Evolutionary conservation across 192 early-diverging fungal species (phyloP).

Genomic region (Coemansia sp.): DNA sequence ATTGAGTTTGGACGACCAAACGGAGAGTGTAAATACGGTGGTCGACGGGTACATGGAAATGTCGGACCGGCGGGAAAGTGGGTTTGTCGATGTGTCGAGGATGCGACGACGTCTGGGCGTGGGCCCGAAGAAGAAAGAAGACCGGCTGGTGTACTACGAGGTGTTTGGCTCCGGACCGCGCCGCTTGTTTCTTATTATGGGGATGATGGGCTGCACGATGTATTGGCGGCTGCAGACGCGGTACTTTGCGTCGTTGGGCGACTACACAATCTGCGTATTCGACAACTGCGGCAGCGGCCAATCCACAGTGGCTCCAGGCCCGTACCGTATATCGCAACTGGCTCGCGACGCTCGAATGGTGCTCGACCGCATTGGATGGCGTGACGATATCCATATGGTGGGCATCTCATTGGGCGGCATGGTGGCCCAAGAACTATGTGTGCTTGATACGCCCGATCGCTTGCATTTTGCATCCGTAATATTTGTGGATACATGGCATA

Average conservation of each 20-base stretch:
- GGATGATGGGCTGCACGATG: conserved; percentile 46
- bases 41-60: conserved; percentile 29
- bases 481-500: conserved; percentile 53
- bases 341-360: conserved; percentile 71
- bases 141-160: conserved; percentile 71
- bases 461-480: conserved; percentile 30
- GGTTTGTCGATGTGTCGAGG: conserved; percentile 23
- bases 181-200: conserved; percentile 76
- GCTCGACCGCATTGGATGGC: conserved; percentile 76
- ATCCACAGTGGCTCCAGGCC: conserved; percentile 28
- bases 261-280: conserved; percentile 74
- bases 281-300: conserved; percentile 83
- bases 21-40: background rate
- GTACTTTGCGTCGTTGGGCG: conserved; percentile 63
- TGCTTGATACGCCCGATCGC: conserved; percentile 16
- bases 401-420: conserved; percentile 87
- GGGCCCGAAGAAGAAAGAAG: conserved; percentile 9
- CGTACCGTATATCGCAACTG: conserved; percentile 69
- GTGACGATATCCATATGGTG: conserved; percentile 65
- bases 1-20: background rate
- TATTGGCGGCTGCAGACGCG: conserved; percentile 60
- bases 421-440: conserved; percentile 74
- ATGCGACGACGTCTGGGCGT: conserved; percentile 9
- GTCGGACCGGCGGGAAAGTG: conserved; percentile 17
- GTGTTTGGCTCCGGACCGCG: conserved; percentile 70